Percentiles rank a stretch among this genome's conserved stretches.
These are phyloP conservation scores for Mallotus japonicus DNA, from an alignment of 441 rosid species.

Conservation along the genomic window DNA sequence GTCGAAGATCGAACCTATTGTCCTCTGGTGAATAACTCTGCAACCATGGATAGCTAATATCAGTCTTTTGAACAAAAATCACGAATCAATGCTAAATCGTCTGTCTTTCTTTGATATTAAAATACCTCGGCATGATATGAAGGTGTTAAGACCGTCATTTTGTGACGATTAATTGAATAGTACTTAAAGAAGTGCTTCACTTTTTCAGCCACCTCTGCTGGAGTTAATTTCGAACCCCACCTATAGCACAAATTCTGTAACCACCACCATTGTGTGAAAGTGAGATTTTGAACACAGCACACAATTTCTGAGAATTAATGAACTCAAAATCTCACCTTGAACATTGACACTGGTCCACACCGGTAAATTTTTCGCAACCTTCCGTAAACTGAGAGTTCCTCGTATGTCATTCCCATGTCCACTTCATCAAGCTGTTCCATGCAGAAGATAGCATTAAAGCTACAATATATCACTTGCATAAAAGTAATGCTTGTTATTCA, in stretches of 20 bases:
- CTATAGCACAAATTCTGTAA: constrained; percentile 87
- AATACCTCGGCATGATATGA: constrained; percentile 95
- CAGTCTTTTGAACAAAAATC: constrained; percentile 13
- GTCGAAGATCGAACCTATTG: constrained; percentile 89
- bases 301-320: not conserved
- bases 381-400: constrained; percentile 91
- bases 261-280: not conserved
- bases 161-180: constrained; percentile 93
- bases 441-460: constrained; percentile 10
- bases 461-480: not conserved
- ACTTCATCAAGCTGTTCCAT: constrained; percentile 89
- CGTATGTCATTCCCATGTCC: constrained; percentile 99
- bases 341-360: constrained; percentile 96
- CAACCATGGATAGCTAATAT: not conserved
- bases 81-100: constrained; percentile 26
- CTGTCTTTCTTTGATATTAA: constrained; percentile 46
- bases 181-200: constrained; percentile 93
- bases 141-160: constrained; percentile 91
- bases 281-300: constrained; percentile 15
- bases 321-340: constrained; percentile 42
- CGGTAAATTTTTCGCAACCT: constrained; percentile 86
- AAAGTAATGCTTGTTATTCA: not conserved
- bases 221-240: constrained; percentile 85
- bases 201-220: constrained; percentile 51
- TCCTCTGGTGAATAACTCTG: constrained; percentile 98